Percentiles rank a stretch among this genome's conserved stretches.
phyloP scores from a whole-genome alignment of 441 rosid species.

The Gossypium gossypioides region DNA sequence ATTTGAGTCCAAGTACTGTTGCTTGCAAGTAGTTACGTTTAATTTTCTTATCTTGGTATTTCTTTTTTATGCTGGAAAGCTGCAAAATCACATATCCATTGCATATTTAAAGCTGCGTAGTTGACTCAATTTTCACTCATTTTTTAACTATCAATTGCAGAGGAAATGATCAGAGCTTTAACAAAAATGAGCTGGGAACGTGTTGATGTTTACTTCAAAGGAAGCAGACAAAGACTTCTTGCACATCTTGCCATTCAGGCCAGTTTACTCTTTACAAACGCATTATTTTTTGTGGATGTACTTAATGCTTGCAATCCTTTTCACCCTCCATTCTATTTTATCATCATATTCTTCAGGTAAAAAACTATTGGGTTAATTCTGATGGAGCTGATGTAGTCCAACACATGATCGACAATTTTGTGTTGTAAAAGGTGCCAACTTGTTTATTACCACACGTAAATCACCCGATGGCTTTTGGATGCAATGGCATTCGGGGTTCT shows the following conservation, averaged over 20 bases:
- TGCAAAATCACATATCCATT: neutral
- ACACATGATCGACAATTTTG: conserved; percentile 69
- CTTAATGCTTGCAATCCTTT: neutral
- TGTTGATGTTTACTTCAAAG: conserved; percentile 64
- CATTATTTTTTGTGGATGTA: neutral
- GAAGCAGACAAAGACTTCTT: conserved; percentile 51
- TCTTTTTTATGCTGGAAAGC: neutral
- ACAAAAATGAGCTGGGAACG: conserved; percentile 67
- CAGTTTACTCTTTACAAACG: conserved; percentile 11
- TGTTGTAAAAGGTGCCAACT: conserved; percentile 21
- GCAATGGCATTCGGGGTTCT: neutral
- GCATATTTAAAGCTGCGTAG: neutral
- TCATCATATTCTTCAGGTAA: conserved; percentile 40
- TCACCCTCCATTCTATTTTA: neutral
- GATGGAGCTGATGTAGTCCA: conserved; percentile 71
- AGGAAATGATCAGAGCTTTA: conserved; percentile 60
- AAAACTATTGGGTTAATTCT: conserved; percentile 38
- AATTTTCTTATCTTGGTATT: neutral
- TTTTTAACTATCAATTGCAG: conserved; percentile 26
- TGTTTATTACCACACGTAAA: neutral
- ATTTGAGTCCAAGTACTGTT: neutral
- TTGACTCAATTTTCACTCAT: neutral
- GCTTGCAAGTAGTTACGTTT: neutral
- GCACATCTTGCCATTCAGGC: conserved; percentile 83
- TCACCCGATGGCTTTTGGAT: neutral